These are phyloP conservation scores for Fusarium albosuccineum DNA, from an alignment of 2,329 filamentous ascomycete species.

Conservation along the genomic window DNA sequence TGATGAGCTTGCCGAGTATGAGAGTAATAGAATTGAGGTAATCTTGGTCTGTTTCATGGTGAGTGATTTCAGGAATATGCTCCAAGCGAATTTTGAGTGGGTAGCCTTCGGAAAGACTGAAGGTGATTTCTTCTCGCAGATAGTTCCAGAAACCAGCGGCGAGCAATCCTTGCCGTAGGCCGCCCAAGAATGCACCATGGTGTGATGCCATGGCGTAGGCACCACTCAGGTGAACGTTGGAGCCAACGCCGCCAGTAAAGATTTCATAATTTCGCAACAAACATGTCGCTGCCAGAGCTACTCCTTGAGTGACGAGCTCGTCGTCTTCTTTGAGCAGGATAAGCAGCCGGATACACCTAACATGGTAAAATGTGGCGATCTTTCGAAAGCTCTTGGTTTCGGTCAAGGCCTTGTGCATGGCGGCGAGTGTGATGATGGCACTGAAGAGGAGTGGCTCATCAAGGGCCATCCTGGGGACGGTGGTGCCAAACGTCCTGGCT, in stretches of 20 bases:
- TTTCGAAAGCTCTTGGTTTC: slow-evolving; percentile 42
- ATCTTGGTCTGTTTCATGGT: slow-evolving; percentile 33
- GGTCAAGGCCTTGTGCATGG: slow-evolving; percentile 55
- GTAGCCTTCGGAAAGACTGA: slow-evolving; percentile 60
- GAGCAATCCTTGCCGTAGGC: slow-evolving; percentile 47
- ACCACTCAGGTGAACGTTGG: slow-evolving; percentile 60
- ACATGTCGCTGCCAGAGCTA: slow-evolving; percentile 61
- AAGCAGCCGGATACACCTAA: slow-evolving; percentile 54
- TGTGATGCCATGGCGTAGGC: slow-evolving; percentile 59
- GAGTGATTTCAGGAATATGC: slow-evolving; percentile 34
- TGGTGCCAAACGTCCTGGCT: slow-evolving; percentile 50
- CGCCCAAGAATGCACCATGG: slow-evolving; percentile 38
- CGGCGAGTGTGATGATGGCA: slow-evolving; percentile 60
- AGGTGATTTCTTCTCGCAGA: slow-evolving; percentile 65
- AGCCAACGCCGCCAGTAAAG: slow-evolving; percentile 56
- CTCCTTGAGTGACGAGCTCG: slow-evolving; percentile 50
- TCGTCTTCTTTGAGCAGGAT: slow-evolving; percentile 53
- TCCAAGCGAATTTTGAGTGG: slow-evolving; percentile 57
- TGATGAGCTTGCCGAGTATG: slow-evolving; percentile 59
- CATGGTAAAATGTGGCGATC: slow-evolving; percentile 56
- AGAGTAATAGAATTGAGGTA: slow-evolving; percentile 57
- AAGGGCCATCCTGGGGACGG: slow-evolving; percentile 54
- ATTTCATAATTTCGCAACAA: slow-evolving; percentile 64
- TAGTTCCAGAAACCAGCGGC: slow-evolving; percentile 65
- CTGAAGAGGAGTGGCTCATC: slow-evolving; percentile 58